Conservation (phyloP, 768 basidiomycete species). For the Mycena kentingensis region DNA sequence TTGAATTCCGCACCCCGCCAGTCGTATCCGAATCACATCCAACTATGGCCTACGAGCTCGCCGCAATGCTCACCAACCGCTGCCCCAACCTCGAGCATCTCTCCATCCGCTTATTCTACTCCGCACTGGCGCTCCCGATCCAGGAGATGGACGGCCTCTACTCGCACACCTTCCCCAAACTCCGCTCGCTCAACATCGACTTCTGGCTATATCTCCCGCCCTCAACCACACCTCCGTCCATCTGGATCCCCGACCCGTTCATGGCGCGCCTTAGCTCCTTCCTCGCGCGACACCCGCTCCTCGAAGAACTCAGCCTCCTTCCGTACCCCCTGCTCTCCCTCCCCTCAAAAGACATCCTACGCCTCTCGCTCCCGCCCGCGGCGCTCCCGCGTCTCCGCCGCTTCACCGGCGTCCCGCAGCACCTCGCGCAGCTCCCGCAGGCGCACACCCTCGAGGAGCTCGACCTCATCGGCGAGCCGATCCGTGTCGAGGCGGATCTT, state of each 20-base stretch:
- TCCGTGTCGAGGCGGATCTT: neutral
- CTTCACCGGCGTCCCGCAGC: conserved; percentile 8
- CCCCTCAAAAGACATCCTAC: neutral
- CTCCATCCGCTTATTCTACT: conserved; percentile 4
- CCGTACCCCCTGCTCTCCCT: neutral
- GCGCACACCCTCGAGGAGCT: neutral
- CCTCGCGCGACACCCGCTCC: conserved; percentile 6
- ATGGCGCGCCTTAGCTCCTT: conserved; percentile 1
- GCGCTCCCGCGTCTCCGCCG: neutral
- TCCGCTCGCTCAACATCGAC: conserved; percentile 4
- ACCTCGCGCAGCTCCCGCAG: conserved; percentile 8
- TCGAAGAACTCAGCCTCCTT: conserved; percentile 4
- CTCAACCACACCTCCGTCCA: neutral
- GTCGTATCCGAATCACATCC: neutral
- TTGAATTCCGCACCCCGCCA: neutral
- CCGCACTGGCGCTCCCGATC: conserved; percentile 2
- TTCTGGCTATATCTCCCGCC: neutral
- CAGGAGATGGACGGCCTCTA: neutral
- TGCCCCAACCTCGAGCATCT: conserved; percentile 36
- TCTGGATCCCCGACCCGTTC: neutral
- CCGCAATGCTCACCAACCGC: conserved; percentile 13
- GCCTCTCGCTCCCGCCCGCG: neutral
- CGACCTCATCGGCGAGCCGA: conserved; percentile 9
- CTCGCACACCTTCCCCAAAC: neutral
- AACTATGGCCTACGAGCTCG: conserved; percentile 20